phyloP scores from a whole-genome alignment of 768 basidiomycete genomes.

The Filobasidium floriforme region DNA sequence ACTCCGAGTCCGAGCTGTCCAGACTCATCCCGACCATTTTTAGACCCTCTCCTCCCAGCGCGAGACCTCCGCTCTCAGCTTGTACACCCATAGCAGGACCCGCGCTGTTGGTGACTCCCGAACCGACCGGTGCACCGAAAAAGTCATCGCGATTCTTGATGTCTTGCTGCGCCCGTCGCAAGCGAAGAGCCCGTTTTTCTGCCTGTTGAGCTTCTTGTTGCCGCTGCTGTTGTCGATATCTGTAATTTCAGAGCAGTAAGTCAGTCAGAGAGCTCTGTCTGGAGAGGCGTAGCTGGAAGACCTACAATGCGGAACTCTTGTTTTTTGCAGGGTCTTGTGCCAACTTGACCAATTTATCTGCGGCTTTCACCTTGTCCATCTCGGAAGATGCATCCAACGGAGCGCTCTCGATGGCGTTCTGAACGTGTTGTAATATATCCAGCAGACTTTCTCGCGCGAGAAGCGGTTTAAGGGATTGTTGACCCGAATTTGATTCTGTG shows the following conservation, averaged over 20 bases:
- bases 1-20: constrained; percentile 23
- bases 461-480: neutral
- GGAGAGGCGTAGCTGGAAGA: neutral
- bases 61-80: constrained; percentile 32
- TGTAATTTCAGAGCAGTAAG: constrained; percentile 14
- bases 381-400: constrained; percentile 60
- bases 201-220: constrained; percentile 38
- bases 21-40: constrained; percentile 30
- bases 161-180: constrained; percentile 26
- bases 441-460: constrained; percentile 14
- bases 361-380: constrained; percentile 74
- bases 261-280: neutral
- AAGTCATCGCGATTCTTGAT: constrained; percentile 31
- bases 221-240: constrained; percentile 44
- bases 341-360: constrained; percentile 73
- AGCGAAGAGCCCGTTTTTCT: constrained; percentile 34
- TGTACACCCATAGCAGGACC: constrained; percentile 32
- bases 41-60: constrained; percentile 34
- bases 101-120: constrained; percentile 10
- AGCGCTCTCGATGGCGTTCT: constrained; percentile 55
- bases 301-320: constrained; percentile 19
- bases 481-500: neutral
- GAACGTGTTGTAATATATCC: constrained; percentile 36
- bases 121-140: constrained; percentile 32
- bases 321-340: constrained; percentile 95